Evolutionary conservation across 1,284 basidiomycete genomes (phyloP).

Genomic region (Volvariella surrecta): DNA sequence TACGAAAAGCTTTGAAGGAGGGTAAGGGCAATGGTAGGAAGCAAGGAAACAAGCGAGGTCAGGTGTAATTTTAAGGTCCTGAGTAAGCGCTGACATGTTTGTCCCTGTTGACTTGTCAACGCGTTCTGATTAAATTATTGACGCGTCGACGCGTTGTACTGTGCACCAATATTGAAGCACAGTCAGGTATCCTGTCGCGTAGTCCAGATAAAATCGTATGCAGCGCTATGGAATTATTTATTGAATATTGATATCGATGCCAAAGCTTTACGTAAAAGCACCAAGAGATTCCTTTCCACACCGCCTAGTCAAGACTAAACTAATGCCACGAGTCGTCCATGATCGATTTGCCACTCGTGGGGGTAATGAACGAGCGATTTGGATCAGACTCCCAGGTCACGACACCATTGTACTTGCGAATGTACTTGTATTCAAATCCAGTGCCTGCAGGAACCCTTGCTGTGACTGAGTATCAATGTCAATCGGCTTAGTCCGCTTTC

Average conservation of each 20-base stretch:
- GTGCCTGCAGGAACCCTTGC: constrained; percentile 25
- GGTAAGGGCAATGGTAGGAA: constrained; percentile 11
- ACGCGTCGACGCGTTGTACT: not conserved
- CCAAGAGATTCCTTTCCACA: no score
- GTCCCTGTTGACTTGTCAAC: not conserved
- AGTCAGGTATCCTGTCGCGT: no score
- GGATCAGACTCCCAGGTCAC: constrained; percentile 59
- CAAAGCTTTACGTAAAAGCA: no score
- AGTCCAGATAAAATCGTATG: no score
- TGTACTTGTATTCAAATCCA: constrained; percentile 39
- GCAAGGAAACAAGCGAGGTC: constrained; percentile 6
- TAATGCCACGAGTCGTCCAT: constrained; percentile 34
- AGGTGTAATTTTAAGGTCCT: not conserved
- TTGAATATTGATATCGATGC: no score
- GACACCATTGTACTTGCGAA: constrained; percentile 49
- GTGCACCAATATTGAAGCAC: no score
- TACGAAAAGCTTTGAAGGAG: not conserved
- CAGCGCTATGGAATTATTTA: no score
- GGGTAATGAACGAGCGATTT: constrained; percentile 38
- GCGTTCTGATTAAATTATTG: not conserved
- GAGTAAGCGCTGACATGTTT: constrained; percentile 1
- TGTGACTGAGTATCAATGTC: constrained; percentile 19
- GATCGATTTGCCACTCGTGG: constrained; percentile 27
- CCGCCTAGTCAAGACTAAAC: no score
- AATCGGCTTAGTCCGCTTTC: not conserved